phyloP scores from a whole-genome alignment of 2,329 filamentous ascomycete species.

The Parascedosporium putredinis region DNA sequence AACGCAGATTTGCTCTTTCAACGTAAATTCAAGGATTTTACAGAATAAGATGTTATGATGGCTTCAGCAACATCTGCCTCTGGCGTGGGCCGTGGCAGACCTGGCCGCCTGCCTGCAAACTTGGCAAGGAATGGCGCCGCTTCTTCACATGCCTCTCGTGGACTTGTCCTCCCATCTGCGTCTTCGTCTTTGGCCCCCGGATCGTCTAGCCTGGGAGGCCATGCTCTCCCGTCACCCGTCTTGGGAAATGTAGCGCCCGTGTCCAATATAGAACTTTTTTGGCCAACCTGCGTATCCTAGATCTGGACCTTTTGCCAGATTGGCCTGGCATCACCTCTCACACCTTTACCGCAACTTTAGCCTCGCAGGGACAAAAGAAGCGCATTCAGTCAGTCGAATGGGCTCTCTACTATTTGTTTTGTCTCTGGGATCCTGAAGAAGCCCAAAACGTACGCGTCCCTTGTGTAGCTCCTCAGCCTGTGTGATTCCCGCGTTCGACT shows the following conservation, averaged over 20 bases:
- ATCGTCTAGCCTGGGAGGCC: neutral
- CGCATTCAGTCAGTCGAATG: constrained; percentile 79
- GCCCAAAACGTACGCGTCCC: constrained; percentile 51
- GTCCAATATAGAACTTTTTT: constrained; percentile 54
- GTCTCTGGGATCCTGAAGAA: constrained; percentile 69
- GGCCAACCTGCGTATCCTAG: constrained; percentile 72
- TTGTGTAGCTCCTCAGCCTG: neutral
- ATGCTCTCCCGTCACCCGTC: neutral
- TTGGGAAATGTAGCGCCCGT: neutral
- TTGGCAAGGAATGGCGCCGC: neutral
- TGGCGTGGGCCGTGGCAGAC: neutral
- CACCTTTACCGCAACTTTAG: constrained; percentile 57
- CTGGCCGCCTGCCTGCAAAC: neutral
- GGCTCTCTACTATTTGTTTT: constrained; percentile 80
- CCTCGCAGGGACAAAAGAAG: constrained; percentile 61
- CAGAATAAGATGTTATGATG: neutral
- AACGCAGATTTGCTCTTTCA: neutral
- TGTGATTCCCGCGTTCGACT: constrained; percentile 6
- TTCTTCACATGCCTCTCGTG: neutral
- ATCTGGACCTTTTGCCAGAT: constrained; percentile 64
- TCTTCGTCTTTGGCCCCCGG: neutral
- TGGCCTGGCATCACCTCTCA: constrained; percentile 67
- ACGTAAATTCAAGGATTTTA: too few relatives aligned
- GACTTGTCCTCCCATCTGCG: constrained; percentile 1
- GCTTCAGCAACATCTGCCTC: neutral